phyloP scores from a whole-genome alignment of 2,329 filamentous ascomycete species.

The Dendrostoma leiphaemia region DNA sequence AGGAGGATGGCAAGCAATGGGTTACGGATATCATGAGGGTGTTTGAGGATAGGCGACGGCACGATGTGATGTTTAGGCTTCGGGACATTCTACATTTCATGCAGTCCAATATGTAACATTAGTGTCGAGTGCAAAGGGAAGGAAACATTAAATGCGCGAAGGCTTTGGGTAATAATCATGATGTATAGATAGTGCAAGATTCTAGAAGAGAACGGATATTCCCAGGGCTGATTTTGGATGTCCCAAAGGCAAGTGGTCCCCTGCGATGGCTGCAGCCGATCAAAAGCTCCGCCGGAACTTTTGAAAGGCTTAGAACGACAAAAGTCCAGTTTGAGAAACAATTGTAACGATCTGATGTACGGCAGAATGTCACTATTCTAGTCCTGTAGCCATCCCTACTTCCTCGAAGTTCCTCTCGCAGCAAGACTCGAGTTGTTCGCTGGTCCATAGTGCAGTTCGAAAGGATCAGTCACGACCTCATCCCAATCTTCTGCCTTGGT shows the following conservation, averaged over 20 bases:
- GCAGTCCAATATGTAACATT: conserved; percentile 10
- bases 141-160: too few relatives aligned
- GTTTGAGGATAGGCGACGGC: conserved; percentile 5
- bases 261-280: too few relatives aligned
- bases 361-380: not conserved
- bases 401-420: not conserved
- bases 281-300: too few relatives aligned
- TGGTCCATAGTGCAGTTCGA: not conserved
- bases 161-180: too few relatives aligned
- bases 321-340: not conserved
- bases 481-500: conserved; percentile 24
- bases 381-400: too few relatives aligned
- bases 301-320: not conserved
- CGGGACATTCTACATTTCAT: conserved; percentile 13
- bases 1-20: conserved; percentile 12
- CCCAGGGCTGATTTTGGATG: too few relatives aligned
- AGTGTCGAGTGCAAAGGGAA: too few relatives aligned
- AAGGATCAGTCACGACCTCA: conserved; percentile 6
- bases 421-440: not conserved
- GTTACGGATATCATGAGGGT: conserved; percentile 14
- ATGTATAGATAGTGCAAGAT: too few relatives aligned
- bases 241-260: too few relatives aligned
- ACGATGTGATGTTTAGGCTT: conserved; percentile 13
- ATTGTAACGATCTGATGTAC: not conserved
- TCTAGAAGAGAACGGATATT: too few relatives aligned